Evolutionary conservation across 31 red algal species (phyloP).

Genomic region (Asparagopsis taxiformis): DNA sequence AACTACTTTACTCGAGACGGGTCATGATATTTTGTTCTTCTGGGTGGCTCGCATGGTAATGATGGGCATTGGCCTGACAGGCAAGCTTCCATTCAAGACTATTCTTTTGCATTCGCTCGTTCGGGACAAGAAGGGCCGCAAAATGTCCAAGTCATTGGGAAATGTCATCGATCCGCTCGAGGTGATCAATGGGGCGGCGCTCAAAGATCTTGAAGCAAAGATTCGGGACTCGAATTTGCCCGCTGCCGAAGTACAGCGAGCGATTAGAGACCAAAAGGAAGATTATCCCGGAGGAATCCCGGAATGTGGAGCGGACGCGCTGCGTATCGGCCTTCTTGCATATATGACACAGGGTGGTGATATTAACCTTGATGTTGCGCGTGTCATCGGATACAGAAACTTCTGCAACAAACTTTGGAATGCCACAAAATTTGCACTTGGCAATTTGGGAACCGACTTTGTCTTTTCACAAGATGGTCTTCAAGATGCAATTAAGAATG

Average conservation of each 20-base stretch:
- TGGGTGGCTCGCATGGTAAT: slow-evolving; percentile 99
- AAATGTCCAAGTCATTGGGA: slow-evolving; percentile 99
- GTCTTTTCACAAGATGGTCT: slow-evolving; percentile 41
- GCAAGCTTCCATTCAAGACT: slow-evolving; percentile 87
- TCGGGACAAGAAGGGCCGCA: slow-evolving; percentile 96
- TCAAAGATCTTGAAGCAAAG: slow-evolving; percentile 70
- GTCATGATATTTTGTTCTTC: slow-evolving; percentile 99
- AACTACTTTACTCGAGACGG: slow-evolving; percentile 92
- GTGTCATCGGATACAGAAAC: slow-evolving; percentile 89
- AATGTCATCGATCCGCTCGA: slow-evolving; percentile 97
- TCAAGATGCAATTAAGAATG: slow-evolving; percentile 21
- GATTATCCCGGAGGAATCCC: slow-evolving; percentile 95
- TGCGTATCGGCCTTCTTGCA: slow-evolving; percentile 92
- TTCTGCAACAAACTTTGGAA: slow-evolving; percentile 99
- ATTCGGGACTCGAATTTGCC: slow-evolving; percentile 74
- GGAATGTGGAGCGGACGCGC: slow-evolving; percentile 94
- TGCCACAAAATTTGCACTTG: slow-evolving; percentile 85
- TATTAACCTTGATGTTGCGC: slow-evolving; percentile 93
- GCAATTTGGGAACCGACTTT: slow-evolving; percentile 73
- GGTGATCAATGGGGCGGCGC: slow-evolving; percentile 76
- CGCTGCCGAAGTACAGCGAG: slow-evolving; percentile 75
- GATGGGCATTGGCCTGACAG: slow-evolving; percentile 86
- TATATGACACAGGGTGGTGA: slow-evolving; percentile 90
- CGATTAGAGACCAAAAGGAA: slow-evolving; percentile 56
- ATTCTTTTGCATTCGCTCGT: slow-evolving; percentile 93